Evolutionary conservation across 129 eudicot species (phyloP), one percentile per base, ranked within the genome.

Genomic region (Cynara cardunculus): DNA sequence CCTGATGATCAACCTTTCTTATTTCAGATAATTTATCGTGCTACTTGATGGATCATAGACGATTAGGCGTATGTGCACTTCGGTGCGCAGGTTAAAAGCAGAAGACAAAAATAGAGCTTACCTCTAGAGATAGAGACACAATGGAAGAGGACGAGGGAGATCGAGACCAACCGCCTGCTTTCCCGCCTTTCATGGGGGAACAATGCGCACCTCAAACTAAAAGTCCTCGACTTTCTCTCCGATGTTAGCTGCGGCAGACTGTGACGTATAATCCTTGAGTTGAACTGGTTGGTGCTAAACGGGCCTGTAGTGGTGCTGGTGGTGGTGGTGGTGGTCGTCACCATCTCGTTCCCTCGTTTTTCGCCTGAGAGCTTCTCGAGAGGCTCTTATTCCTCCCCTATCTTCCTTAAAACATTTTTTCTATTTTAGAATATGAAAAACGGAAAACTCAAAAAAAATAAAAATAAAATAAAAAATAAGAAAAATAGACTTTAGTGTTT

Each of bases 131-230:
- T 72, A 44, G 90, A 81, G 37, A 80, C 77, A 67, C 41, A 87
- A 12, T 81, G 92, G 56, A 93, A 87, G 31, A 84, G 82, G 46
- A 85, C 72, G 32, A 91, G 83, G 18, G 98, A 85, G 64, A 88
- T 70, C 64, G 97, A 89, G 86, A 91, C 84, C 75, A 81, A 71
- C 66, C 97, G 89, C 80, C 97, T 78, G 76, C 87, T 87, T 78
- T 89, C 79, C 69, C 64, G 65, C 86, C 72, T 80, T 77, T 81
- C 85, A 37, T 44, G 70, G 27, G 88, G 87, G 69, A 21, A 75
- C 82, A 87, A 35, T 73, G 89, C 89, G 87, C 98, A 93, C 83
- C 76, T 81, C 61, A 85, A 86, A 13, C 37, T 78, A 25, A 74
- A 41, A 24, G 69, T n/a, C 19, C 74, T 73, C 25, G 59, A 84